Evolutionary conservation across 257 asterid species (phyloP), one percentile per base, ranked within the genome.

Genomic region (Scutellaria galericulata): DNA sequence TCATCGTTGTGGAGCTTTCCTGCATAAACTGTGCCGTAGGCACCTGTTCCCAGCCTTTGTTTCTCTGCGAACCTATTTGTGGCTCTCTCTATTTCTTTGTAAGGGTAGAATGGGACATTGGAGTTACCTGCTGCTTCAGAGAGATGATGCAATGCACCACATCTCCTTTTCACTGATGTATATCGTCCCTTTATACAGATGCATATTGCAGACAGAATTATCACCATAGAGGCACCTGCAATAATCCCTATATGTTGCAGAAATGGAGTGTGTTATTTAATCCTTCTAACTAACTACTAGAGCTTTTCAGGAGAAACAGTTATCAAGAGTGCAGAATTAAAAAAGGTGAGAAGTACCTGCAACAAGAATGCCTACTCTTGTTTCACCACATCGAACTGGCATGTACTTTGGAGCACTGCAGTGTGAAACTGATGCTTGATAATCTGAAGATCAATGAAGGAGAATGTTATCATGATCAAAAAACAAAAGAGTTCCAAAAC

Each of bases 21-120:
- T 0, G 89, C 82, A 64, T 89, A 89, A 58, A 89, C 96, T 13
- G 93, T 89, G 58, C 96, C 96, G 52, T 87, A 85, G n/a, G 96
- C 96, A 6, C 96, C 96, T 11, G 88, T 89, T 70, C 96, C 96
- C 37, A 89, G 84, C 76, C 88, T 72, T 50, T 80, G 85, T 42
- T 77, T 81, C 14, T 89, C 93, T 0, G 86, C 70, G 55, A 89
- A 89, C 71, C 84, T 71, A 62, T 80, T 80, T 18, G 96, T 87
- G 37, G 96, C 96, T 70, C 82, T 79, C 68, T 87, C 91, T 7
- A 89, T 78, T 62, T 89, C 96, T 79, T 84, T 89, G 77, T 87
- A 89, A 58, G 86, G 77, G 27, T 76, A 87, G 71, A 83, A 66
- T 44, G 85, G 85, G 57, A 89, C 79, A 64, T 74, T 70, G 35